Evolutionary conservation across 2,329 filamentous ascomycete genomes (phyloP).

Genomic region (Colletotrichum sp.): DNA sequence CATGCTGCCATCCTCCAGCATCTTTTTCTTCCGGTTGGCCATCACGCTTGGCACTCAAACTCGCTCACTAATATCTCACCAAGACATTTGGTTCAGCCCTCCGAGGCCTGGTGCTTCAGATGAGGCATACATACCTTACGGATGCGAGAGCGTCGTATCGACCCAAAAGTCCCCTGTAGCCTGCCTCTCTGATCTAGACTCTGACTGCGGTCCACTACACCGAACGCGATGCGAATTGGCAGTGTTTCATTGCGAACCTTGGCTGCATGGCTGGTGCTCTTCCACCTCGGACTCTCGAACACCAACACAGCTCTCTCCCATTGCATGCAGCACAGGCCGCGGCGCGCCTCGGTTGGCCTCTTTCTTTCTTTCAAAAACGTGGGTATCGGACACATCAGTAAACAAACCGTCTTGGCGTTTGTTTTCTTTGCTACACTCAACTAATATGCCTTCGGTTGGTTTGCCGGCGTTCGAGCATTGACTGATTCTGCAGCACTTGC

Average conservation of each 20-base stretch:
- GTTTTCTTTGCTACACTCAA: not conserved
- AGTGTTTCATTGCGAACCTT: not conserved
- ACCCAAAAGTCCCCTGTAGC: not conserved
- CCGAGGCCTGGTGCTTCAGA: not conserved
- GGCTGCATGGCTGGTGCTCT: not conserved
- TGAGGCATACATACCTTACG: not conserved
- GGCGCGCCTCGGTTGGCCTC: not conserved
- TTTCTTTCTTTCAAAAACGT: not conserved
- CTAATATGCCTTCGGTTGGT: not conserved
- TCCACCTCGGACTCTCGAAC: not conserved
- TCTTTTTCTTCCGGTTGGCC: too few relatives aligned
- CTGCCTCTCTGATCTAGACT: not conserved
- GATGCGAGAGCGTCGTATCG: not conserved
- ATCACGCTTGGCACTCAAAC: not conserved
- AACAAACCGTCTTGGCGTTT: not conserved
- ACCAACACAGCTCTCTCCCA: not conserved
- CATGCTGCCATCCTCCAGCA: too few relatives aligned
- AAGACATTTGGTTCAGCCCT: not conserved
- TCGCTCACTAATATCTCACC: not conserved
- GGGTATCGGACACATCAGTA: not conserved
- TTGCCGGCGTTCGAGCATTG: not conserved
- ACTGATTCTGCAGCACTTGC: not conserved
- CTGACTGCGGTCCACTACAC: not conserved
- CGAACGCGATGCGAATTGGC: not conserved
- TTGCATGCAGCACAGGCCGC: not conserved